These are phyloP conservation scores for Colletotrichum eleusines DNA, from an alignment of 2,329 filamentous ascomycete species.

Conservation along the genomic window DNA sequence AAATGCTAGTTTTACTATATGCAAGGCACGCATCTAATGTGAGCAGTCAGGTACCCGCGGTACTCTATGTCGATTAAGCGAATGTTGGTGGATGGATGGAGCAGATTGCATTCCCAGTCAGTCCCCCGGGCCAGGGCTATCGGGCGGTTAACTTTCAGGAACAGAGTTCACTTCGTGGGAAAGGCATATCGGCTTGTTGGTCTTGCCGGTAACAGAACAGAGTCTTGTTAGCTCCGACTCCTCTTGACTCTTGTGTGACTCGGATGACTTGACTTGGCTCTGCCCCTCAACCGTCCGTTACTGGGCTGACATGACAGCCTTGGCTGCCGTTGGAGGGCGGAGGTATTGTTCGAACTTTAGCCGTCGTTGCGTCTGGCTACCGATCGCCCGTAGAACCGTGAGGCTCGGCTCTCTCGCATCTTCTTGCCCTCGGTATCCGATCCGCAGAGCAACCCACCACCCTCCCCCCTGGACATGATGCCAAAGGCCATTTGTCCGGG, in stretches of 20 bases:
- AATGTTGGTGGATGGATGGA: conserved; percentile 4
- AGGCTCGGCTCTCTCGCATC: conserved; percentile 17
- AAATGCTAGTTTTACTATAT: not conserved
- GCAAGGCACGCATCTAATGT: conserved; percentile 7
- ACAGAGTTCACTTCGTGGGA: conserved; percentile 24
- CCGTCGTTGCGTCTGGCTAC: conserved; percentile 9
- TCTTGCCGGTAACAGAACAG: not conserved
- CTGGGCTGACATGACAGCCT: not conserved
- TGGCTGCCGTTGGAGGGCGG: not conserved
- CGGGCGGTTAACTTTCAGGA: not conserved
- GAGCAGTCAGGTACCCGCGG: conserved; percentile 31
- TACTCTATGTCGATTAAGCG: conserved; percentile 18
- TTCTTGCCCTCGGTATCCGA: conserved; percentile 7
- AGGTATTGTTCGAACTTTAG: conserved; percentile 12
- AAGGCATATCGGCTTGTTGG: conserved; percentile 4
- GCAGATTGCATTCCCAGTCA: conserved; percentile 19
- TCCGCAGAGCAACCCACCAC: not conserved
- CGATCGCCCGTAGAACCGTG: conserved; percentile 20
- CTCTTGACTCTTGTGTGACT: not conserved
- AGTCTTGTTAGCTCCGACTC: not conserved
- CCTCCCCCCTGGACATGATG: not conserved
- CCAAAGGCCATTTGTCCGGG: conserved; percentile 4
- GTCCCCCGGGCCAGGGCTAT: not conserved
- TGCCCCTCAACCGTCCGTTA: too few relatives aligned
- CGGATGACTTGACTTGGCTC: not conserved